Evolutionary conservation across 495 filamentous ascomycete genomes (phyloP).

Genomic region (Lophiostoma macrostomum): DNA sequence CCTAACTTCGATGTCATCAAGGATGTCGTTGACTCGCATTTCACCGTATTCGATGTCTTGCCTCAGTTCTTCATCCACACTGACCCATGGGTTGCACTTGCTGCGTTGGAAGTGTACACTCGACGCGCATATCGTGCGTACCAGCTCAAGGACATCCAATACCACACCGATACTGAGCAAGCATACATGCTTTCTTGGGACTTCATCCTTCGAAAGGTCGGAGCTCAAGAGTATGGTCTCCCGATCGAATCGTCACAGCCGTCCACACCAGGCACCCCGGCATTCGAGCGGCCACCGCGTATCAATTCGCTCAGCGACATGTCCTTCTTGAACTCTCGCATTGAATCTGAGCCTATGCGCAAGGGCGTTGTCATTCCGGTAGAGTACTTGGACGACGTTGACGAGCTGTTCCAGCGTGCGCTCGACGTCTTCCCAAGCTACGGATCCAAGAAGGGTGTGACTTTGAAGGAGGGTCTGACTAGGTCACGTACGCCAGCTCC

Average conservation of each 20-base stretch:
- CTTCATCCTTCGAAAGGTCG: conserved; percentile 88
- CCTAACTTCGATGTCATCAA: conserved; percentile 83
- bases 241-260: conserved; percentile 70
- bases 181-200: conserved; percentile 91
- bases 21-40: conserved; percentile 97
- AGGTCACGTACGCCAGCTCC: conserved; percentile 64
- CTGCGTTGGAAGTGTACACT: conserved; percentile 91
- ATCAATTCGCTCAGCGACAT: conserved; percentile 95
- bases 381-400: conserved; percentile 87
- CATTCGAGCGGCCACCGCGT: conserved; percentile 47
- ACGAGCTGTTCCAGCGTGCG: conserved; percentile 76
- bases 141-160: conserved; percentile 79
- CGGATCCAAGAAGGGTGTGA: conserved; percentile 45
- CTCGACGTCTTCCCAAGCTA: conserved; percentile 72
- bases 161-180: conserved; percentile 72
- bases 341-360: conserved; percentile 70
- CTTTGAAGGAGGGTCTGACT: conserved; percentile 67
- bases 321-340: conserved; percentile 71
- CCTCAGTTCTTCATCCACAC: conserved; percentile 90
- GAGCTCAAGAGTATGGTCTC: conserved; percentile 81
- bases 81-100: conserved; percentile 92
- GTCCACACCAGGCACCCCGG: conserved; percentile 81
- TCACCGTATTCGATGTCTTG: conserved; percentile 94
- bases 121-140: conserved; percentile 97
- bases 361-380: conserved; percentile 94